phyloP scores from a whole-genome alignment of 140 eudicot genomes.

The Cichorium intybus region DNA sequence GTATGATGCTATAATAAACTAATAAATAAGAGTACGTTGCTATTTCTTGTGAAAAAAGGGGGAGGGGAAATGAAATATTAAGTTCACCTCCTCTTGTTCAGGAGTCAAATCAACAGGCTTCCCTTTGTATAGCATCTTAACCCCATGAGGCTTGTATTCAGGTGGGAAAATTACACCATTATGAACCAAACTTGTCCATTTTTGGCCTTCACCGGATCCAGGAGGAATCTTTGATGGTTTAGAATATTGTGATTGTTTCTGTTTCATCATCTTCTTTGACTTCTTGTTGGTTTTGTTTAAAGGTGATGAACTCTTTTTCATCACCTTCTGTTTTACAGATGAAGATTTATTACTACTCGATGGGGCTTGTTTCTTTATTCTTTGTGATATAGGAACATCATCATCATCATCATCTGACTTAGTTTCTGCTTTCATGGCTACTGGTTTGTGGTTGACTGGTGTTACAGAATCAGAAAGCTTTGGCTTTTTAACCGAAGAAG shows the following conservation, averaged over 20 bases:
- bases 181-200: conserved; percentile 93
- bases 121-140: conserved; percentile 83
- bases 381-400: conserved; percentile 51
- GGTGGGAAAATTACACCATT: conserved; percentile 96
- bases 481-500: conserved; percentile 54
- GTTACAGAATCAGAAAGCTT: conserved; percentile 57
- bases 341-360: conserved; percentile 45
- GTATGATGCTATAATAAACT: not conserved
- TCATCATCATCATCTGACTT: conserved; percentile 48
- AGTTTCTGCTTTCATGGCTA: conserved; percentile 41
- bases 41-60: not conserved
- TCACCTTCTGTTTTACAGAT: conserved; percentile 40
- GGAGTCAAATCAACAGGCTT: conserved; percentile 81
- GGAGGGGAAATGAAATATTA: not conserved
- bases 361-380: conserved; percentile 48
- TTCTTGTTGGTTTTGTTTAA: conserved; percentile 48
- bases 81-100: conserved; percentile 91
- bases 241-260: conserved; percentile 55
- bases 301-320: conserved; percentile 44
- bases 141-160: conserved; percentile 90
- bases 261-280: conserved; percentile 60
- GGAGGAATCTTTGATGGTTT: conserved; percentile 76
- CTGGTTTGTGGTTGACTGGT: conserved; percentile 40
- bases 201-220: conserved; percentile 91
- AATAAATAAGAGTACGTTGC: no score